A percentile compares a stretch with the other conserved stretches of the same genome.
phyloP scores from a whole-genome alignment of 352 stramenopile species.

The Plasmopara halstedii region DNA sequence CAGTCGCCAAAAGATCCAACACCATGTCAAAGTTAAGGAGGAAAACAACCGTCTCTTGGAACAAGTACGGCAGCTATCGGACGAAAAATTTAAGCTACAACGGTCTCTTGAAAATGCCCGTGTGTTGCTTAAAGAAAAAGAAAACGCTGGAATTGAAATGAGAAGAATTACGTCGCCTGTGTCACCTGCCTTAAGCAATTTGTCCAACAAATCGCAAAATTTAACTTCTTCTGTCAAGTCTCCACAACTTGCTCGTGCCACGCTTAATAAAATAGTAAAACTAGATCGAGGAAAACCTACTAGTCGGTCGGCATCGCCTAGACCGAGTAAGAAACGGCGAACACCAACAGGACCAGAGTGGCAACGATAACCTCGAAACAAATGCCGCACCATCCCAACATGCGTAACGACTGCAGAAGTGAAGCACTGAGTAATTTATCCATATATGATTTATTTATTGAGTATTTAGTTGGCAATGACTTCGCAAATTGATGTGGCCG shows the following conservation, averaged over 20 bases:
- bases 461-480: constrained; percentile 7
- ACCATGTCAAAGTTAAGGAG: constrained; percentile 76
- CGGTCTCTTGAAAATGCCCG: constrained; percentile 40
- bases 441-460: constrained; percentile 12
- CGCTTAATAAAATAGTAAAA: constrained; percentile 14
- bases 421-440: constrained; percentile 13
- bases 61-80: constrained; percentile 55
- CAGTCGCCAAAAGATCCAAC: constrained; percentile 75
- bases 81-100: constrained; percentile 55
- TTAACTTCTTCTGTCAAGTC: constrained; percentile 2
- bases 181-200: constrained; percentile 14
- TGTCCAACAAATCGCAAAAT: constrained; percentile 6
- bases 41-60: constrained; percentile 73
- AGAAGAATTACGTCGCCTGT: constrained; percentile 14
- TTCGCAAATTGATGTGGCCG: constrained; percentile 47
- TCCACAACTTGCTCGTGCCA: constrained; percentile 16
- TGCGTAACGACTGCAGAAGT: constrained; percentile 18
- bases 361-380: constrained; percentile 19
- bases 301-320: constrained; percentile 25
- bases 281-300: constrained; percentile 9
- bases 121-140: constrained; percentile 52
- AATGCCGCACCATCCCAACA: constrained; percentile 15
- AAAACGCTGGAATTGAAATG: constrained; percentile 44
- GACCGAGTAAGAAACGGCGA: constrained; percentile 35
- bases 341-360: constrained; percentile 21